Base-by-base conservation (phyloP, 2,329 filamentous ascomycete genomes). In the Neocatenulostroma microsporum region DNA sequence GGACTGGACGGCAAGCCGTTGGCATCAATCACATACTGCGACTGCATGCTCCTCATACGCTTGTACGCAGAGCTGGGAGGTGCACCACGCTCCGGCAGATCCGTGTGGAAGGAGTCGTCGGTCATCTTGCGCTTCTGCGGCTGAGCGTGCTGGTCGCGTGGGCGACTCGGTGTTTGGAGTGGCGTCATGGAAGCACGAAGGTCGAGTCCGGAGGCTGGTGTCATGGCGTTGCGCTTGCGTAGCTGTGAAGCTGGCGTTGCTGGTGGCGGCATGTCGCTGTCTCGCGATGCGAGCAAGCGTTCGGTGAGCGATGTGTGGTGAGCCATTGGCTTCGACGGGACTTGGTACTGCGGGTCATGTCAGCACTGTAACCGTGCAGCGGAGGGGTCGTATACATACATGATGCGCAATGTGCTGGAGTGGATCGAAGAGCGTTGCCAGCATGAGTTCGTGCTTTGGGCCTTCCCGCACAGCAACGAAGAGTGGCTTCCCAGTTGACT, bases 391-490 rank as follows among this genome's bases (percentile, higher is more conserved):
- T 28, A 10, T 8, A 42, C 45, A 41, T 39, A 53, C 50, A 25
- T 45, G 42, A 26, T 44, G 31, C 24, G 40, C 41, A 23, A 57
- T 39, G 25, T 46, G 37, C n/a, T 32, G 34, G 19, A 50, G 37
- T 3, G 55, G 54, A 36, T 57, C 43, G 38, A 56, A 56, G 3
- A 55, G 44, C 9, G 36, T 39, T 14, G 39, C 30, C 12, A 54
- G 39, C 45, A 57, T 49, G 24, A 36, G 40, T 9, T 50, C 40
- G 32, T 51, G 39, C 10, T 34, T 33, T n/a, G 40, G 26, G 2
- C 43, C 47, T 11, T 42, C 33, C n/a, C 25, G 36, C 5, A 45
- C 39, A 8, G 51, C 43, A 9, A 54, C 45, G 17, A 46, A 49
- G 8, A 34, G 34, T 11, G 48, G 38, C 35, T 49, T 49, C 15